A percentile compares a stretch with the other conserved stretches of the same genome.
Evolutionary conservation across 1,284 basidiomycete species (phyloP).

Genomic region (Trichosporon coremiiforme): DNA sequence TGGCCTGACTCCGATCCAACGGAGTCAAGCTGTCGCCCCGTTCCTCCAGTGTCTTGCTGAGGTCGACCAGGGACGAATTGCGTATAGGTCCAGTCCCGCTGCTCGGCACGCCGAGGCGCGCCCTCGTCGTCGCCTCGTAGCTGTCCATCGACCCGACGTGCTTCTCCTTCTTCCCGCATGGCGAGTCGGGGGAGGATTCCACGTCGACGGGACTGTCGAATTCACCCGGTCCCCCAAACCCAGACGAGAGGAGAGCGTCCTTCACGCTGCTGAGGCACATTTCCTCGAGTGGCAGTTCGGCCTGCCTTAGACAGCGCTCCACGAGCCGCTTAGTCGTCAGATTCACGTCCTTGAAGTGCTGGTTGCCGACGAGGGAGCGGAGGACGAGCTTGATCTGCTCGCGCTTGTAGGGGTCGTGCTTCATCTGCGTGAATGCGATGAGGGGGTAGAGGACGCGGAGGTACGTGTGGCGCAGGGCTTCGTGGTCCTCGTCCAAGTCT

Average conservation of each 20-base stretch:
- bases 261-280: slow-evolving; percentile 24
- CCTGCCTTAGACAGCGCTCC: slow-evolving; percentile 72
- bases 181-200: neutral
- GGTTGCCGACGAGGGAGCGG: slow-evolving; percentile 73
- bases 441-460: slow-evolving; percentile 94
- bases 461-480: slow-evolving; percentile 96
- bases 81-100: slow-evolving; percentile 40
- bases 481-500: slow-evolving; percentile 88
- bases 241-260: slow-evolving; percentile 21
- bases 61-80: slow-evolving; percentile 47
- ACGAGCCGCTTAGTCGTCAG: slow-evolving; percentile 87
- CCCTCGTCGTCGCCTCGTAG: slow-evolving; percentile 12
- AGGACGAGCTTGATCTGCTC: slow-evolving; percentile 81
- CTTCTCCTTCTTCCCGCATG: neutral
- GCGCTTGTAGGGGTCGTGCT: slow-evolving; percentile 83
- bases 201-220: neutral
- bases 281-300: slow-evolving; percentile 11
- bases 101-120: neutral
- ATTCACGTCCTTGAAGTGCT: slow-evolving; percentile 76
- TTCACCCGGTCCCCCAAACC: slow-evolving; percentile 8
- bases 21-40: slow-evolving; percentile 22
- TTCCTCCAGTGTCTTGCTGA: slow-evolving; percentile 39
- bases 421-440: slow-evolving; percentile 90
- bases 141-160: neutral
- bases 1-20: slow-evolving; percentile 21